Base-by-base conservation (phyloP, 2,329 filamentous ascomycete species). In the Dothidotthia symphoricarpi region DNA sequence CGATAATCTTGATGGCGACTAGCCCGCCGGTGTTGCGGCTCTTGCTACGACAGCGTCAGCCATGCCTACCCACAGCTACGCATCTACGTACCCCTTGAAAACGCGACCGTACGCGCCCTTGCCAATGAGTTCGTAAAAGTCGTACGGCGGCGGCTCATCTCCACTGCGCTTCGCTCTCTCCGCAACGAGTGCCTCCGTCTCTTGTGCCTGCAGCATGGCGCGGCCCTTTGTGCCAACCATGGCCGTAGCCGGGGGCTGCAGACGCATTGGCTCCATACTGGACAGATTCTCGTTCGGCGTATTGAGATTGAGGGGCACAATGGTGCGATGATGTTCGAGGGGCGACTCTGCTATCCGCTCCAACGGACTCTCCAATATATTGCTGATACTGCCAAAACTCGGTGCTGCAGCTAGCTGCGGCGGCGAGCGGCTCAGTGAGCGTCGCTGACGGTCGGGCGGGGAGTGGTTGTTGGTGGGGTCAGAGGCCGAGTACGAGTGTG, bases 1-100 rank as follows among this genome's bases (percentile, higher is more conserved):
- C 85, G 57, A 90, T 87, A 53, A 90, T 90, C 68, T 93, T 89
- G 59, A 89, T 77, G 13, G 85, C 85, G 16, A 88, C 84, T 15
- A 86, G 68, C 47, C 76, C 61, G 25, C 64, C 63, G 4, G 63
- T 70, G 13, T 53, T 57, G 24, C 68, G 63, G 35, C 68, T 66
- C 46, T 64, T 65, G 49, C 66, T 70, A 26, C 13, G 13, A 32
- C 12, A 16, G 11, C 19, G 38, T 67, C 39, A 64, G 52, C 39
- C 7, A 34, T 32, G 14, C 28, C 16, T 8, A 24, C 4, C n/a
- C 15, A 6, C 7, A 6, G 7, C 11, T 7, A 11, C 32, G 30
- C 6, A 30, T 49, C 52, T 16, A 61, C 67, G 19, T 43, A 69
- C 65, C 70, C 82, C 64, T 85, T 87, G 68, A 86, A 88, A 12